phyloP scores from a whole-genome alignment of 177 flowering plant species.

The Vitis hybrid region DNA sequence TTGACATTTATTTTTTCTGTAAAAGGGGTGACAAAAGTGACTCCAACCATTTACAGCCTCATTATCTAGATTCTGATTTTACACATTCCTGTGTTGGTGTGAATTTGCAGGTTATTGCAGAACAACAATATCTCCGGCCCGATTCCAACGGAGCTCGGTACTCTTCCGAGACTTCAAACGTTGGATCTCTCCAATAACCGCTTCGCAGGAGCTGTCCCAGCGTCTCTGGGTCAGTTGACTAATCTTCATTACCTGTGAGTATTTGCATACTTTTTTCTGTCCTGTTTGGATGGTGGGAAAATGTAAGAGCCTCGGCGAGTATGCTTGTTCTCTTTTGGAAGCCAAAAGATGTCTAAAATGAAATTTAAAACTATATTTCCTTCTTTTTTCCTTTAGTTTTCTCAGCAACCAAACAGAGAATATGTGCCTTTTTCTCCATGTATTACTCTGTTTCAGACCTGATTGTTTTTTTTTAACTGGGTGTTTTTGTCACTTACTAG shows the following conservation, averaged over 20 bases:
- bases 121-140: slow-evolving; percentile 79
- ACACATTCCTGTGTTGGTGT: background rate
- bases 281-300: slow-evolving; percentile 13
- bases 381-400: too few species aligned
- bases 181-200: slow-evolving; percentile 84
- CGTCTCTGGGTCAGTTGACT: slow-evolving; percentile 51
- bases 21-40: too few species aligned
- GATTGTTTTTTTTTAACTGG: slow-evolving; percentile 5
- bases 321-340: too few species aligned
- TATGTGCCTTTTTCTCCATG: slow-evolving; percentile 2
- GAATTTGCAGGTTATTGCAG: slow-evolving; percentile 63
- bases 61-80: background rate
- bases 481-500: slow-evolving; percentile 39
- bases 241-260: slow-evolving; percentile 78
- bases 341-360: too few species aligned
- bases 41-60: too few species aligned
- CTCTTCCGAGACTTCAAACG: slow-evolving; percentile 65
- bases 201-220: slow-evolving; percentile 59
- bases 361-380: too few species aligned
- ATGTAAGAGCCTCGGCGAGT: background rate
- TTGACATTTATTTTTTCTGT: background rate
- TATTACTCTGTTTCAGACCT: slow-evolving; percentile 9
- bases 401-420: background rate
- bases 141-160: slow-evolving; percentile 72
- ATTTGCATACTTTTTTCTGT: slow-evolving; percentile 3